Evolutionary conservation across 176 grass and related monocot genomes (phyloP).

Genomic region (Carex cristatella): DNA sequence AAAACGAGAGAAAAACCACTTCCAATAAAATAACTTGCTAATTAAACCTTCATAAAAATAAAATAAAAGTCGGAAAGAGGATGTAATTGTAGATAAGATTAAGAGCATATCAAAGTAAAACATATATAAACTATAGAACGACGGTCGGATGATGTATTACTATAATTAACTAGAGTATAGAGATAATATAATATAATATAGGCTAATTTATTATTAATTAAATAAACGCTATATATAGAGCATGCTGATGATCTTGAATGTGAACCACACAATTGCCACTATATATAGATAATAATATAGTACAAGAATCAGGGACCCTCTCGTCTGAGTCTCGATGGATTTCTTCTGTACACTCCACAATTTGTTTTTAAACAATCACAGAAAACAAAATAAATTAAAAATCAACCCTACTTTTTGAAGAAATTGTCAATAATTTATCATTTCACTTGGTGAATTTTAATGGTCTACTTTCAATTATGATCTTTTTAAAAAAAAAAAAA

Average conservation of each 20-base stretch:
- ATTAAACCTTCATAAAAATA: too few relatives aligned
- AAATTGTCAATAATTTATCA: too few relatives aligned
- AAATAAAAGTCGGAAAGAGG: not conserved
- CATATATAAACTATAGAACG: not conserved
- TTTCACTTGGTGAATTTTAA: too few relatives aligned
- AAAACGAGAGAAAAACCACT: too few relatives aligned
- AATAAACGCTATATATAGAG: not conserved
- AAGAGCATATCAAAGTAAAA: not conserved
- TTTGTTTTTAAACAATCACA: too few relatives aligned
- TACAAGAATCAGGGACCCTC: not conserved
- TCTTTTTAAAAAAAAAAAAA: too few relatives aligned
- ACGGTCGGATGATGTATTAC: not conserved
- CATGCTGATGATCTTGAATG: not conserved
- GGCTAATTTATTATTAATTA: not conserved
- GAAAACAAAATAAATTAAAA: too few relatives aligned
- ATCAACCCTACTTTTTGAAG: too few relatives aligned
- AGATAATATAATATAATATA: not conserved
- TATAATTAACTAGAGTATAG: not conserved
- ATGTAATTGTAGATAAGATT: not conserved
- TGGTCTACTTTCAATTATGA: too few relatives aligned
- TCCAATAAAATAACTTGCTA: too few relatives aligned
- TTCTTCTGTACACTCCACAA: too few relatives aligned
- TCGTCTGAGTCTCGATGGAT: not conserved
- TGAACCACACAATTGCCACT: not conserved
- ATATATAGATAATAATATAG: too few relatives aligned